These are phyloP conservation scores for Globisporangium spinosum DNA, from an alignment of 352 stramenopile species.

Conservation along the genomic window DNA sequence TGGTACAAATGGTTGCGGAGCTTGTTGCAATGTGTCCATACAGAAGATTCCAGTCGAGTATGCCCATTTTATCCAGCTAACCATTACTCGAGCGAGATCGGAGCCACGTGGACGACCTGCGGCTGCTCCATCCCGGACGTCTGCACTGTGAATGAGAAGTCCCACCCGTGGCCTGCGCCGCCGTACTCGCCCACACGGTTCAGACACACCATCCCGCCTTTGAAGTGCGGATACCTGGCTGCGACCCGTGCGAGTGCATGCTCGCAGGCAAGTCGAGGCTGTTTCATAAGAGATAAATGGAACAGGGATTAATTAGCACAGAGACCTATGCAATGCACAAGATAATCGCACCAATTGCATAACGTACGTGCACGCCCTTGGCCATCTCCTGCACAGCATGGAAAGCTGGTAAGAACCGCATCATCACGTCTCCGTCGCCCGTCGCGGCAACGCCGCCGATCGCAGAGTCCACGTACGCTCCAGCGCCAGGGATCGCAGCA, in stretches of 20 bases:
- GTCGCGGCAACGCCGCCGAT: constrained; percentile 83
- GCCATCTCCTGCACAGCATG: constrained; percentile 82
- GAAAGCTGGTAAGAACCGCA: constrained; percentile 88
- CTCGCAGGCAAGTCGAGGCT: constrained; percentile 65
- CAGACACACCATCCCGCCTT: constrained; percentile 77
- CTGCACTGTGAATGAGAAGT: constrained; percentile 71
- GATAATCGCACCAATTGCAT: neutral
- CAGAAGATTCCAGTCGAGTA: neutral
- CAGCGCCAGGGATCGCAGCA: constrained; percentile 74
- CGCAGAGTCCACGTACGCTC: constrained; percentile 82
- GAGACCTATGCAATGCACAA: neutral
- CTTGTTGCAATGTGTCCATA: neutral
- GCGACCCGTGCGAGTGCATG: constrained; percentile 51
- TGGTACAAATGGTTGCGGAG: neutral
- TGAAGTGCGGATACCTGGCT: constrained; percentile 51
- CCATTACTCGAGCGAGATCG: constrained; percentile 28
- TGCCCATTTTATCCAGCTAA: neutral
- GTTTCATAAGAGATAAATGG: neutral
- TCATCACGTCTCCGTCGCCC: constrained; percentile 90
- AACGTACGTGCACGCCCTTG: constrained; percentile 59
- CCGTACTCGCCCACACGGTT: constrained; percentile 70
- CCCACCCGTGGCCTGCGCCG: constrained; percentile 69
- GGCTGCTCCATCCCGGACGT: constrained; percentile 50
- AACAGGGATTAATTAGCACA: neutral
- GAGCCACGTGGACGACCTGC: constrained; percentile 47